A percentile compares a stretch with the other conserved stretches of the same genome.
These are phyloP conservation scores for Ophiostoma himal-ulmi DNA, from an alignment of 2,329 filamentous ascomycete species.

Conservation along the genomic window DNA sequence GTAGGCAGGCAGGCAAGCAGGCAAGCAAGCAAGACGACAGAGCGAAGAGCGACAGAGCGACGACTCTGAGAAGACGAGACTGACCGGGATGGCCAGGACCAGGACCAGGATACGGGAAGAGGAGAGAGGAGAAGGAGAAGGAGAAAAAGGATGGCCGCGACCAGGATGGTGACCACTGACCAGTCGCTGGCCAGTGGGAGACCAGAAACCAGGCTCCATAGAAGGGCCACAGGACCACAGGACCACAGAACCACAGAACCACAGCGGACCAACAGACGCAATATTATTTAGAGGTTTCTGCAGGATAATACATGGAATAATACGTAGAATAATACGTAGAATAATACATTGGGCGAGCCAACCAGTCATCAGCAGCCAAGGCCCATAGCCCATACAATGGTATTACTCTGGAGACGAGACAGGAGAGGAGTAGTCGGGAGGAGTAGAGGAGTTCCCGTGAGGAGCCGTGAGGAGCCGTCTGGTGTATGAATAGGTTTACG, in stretches of 20 bases:
- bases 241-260: background rate
- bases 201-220: background rate
- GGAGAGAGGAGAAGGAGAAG: background rate
- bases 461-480: too few species aligned
- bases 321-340: background rate
- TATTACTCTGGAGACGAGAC: slow-evolving; percentile 9
- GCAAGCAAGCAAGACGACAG: background rate
- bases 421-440: background rate
- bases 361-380: slow-evolving; percentile 9
- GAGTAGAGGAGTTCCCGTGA: background rate
- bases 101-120: background rate
- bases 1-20: background rate
- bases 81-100: slow-evolving; percentile 3
- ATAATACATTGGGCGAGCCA: background rate
- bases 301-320: background rate
- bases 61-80: background rate
- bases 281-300: background rate
- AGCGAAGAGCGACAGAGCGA: background rate
- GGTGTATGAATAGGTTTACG: too few species aligned
- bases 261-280: background rate
- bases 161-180: background rate
- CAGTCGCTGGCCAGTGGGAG: background rate
- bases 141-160: background rate
- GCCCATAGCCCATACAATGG: slow-evolving; percentile 6
- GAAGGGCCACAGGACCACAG: background rate